A percentile compares a stretch with the other conserved stretches of the same genome.
phyloP scores from a whole-genome alignment of 2,329 filamentous ascomycete genomes.

The Tolypocladium cylindrosporum region DNA sequence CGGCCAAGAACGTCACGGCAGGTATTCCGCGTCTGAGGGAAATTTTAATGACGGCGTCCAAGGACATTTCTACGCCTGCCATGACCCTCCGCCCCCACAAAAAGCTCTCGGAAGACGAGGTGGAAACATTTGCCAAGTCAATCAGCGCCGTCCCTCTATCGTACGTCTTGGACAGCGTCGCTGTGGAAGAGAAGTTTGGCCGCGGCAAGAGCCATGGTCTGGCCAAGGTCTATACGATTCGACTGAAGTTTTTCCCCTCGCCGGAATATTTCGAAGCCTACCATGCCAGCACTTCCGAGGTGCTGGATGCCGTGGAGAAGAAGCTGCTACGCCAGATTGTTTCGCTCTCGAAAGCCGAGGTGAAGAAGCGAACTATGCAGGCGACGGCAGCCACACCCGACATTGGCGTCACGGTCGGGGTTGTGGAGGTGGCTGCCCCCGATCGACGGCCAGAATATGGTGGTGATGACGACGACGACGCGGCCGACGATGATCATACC shows the following conservation, averaged over 20 bases:
- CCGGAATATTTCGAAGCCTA: slow-evolving; percentile 80
- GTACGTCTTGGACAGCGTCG: slow-evolving; percentile 72
- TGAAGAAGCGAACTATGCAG: slow-evolving; percentile 67
- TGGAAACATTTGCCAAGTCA: slow-evolving; percentile 77
- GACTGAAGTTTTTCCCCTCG: slow-evolving; percentile 73
- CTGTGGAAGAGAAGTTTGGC: slow-evolving; percentile 70
- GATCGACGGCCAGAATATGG: slow-evolving; percentile 19
- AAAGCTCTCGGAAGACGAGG: slow-evolving; percentile 58
- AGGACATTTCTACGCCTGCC: slow-evolving; percentile 76
- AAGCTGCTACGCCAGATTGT: slow-evolving; percentile 68
- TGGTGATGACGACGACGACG: slow-evolving; percentile 49
- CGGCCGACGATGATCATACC: slow-evolving; percentile 69
- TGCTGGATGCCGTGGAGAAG: slow-evolving; percentile 68
- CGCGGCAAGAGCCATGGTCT: slow-evolving; percentile 56
- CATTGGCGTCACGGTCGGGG: slow-evolving; percentile 48
- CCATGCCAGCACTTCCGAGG: slow-evolving; percentile 67
- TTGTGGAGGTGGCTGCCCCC: slow-evolving; percentile 38
- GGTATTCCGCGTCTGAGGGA: slow-evolving; percentile 96
- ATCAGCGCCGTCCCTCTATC: slow-evolving; percentile 80
- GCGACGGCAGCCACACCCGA: slow-evolving; percentile 65
- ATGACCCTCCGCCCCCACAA: slow-evolving; percentile 80
- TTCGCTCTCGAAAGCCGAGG: slow-evolving; percentile 60
- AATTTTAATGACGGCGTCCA: slow-evolving; percentile 95
- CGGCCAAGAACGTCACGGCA: slow-evolving; percentile 95
- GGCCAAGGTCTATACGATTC: slow-evolving; percentile 78